Base-by-base conservation (phyloP, 2,329 filamentous ascomycete genomes). In the Colletotrichum sp. region DNA sequence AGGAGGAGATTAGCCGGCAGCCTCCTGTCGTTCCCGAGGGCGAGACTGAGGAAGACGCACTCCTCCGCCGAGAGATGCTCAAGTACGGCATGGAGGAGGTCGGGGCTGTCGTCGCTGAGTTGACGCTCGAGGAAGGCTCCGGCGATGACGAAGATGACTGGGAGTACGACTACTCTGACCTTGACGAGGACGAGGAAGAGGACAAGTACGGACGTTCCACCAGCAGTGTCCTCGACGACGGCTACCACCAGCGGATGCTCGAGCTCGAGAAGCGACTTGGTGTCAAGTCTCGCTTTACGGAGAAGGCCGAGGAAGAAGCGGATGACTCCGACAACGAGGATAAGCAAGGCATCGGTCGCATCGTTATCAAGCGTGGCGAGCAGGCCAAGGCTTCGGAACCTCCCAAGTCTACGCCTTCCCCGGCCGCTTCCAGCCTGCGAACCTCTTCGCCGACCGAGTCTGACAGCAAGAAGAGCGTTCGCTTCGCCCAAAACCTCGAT, bases 61-160 rank as follows among this genome's bases (percentile, higher is more conserved):
- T 90, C 36, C 85, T 98, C 28, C 93, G 97, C 8, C 92, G 93
- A 73, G 93, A 98, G 81, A 99, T 99, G 96, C 89, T 99, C 9
- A 90, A 95, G 77, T 99, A 99, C 82, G 93, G 95, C 77, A 89
- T 98, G 84, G 93, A 94, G 60, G 96, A 99, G 83, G 93, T 99
- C 73, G 95, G 96, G 6, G 92, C 95, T 49, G 95, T 99, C 4
- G 97, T 99, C 18, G 97, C 97, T 18, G 96, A 99, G 85, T 90
- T 99, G 62, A 92, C 98, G 74, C 85, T 99, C 3, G 95, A 98
- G 77, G 93, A 96, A 76, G 91, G 89, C 28, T 87, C 88, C 15
- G 89, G 88, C 3, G 86, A 89, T 21, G 89, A 92, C 13, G 85
- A 85, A 10, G 85, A 85, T 49, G 87, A 89, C 21, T 84, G 86